Evolutionary conservation across 495 filamentous ascomycete genomes (phyloP), one percentile per base, ranked within the genome.

Genomic region (Talaromyces proteolyticus): DNA sequence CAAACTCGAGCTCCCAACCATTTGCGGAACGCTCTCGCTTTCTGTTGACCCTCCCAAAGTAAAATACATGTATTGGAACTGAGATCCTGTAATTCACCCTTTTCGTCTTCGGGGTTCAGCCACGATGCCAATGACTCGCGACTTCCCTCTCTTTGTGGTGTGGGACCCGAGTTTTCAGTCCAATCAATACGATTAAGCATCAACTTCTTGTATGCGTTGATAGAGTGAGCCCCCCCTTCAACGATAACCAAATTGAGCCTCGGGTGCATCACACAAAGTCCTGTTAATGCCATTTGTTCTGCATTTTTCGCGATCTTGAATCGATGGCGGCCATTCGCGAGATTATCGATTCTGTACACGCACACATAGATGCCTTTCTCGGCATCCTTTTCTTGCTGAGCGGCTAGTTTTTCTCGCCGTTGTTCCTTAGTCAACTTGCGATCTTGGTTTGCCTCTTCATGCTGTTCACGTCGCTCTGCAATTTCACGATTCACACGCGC

Each of bases 121-220:
- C 88, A 96, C 1, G 84, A 69, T 11, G 79, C 76, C 42, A 79
- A 68, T 14, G 78, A 72, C 59, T 85, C 78, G 38, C 77, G 66
- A 53, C 84, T 84, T 39, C 77, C 76, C 50, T 84, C 73, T 23
- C 77, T 71, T 39, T 79, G 75, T 16, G 82, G 76, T 44, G 75
- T 73, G 1, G 91, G 85, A 3, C 83, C 80, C 3, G 81, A 77
- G 51, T 95, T 91, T 62, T 97, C 92, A 3, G 84, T 87, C 93
- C 93, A 99, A 61, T 92, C 83, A 57, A 97, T 91, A 14, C 93
- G 89, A 50, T 94, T 83, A 18, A 92, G 69, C 88, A 97, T 91
- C 22, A 97, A 70, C 63, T 91, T 94, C 59, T 85, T 87, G 72
- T 95, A 97, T 44, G 81, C 79, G 25, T 77, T 81, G 64, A 91